A percentile compares a stretch with the other conserved stretches of the same genome.
Evolutionary conservation across 1,139 yeast genomes (phyloP).

Genomic region (Lodderomyces theae): DNA sequence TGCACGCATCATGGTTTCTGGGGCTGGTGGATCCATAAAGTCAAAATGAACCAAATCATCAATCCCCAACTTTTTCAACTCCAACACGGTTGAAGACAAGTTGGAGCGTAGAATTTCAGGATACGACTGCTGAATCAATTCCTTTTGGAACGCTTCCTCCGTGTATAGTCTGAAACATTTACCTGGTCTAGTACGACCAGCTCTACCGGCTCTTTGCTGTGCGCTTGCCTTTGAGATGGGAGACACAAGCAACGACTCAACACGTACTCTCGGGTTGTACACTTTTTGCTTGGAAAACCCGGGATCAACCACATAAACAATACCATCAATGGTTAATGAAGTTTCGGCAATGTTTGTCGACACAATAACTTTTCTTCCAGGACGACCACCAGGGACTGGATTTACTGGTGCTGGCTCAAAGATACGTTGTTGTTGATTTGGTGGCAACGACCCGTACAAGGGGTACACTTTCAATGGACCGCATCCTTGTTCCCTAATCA

Average conservation of each 20-base stretch:
- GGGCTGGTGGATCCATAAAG: conserved; percentile 99
- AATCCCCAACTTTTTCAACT: conserved; percentile 87
- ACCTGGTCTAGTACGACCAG: conserved; percentile 99
- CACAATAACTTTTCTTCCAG: conserved; percentile 89
- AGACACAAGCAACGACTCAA: conserved; percentile 88
- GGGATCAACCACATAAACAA: conserved; percentile 95
- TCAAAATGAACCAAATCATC: conserved; percentile 97
- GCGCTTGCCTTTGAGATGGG: conserved; percentile 98
- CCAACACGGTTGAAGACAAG: conserved; percentile 86
- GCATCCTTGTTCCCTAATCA: conserved; percentile 81
- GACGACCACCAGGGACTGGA: conserved; percentile 62
- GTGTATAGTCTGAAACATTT: conserved; percentile 95
- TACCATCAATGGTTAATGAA: conserved; percentile 95
- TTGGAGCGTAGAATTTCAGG: conserved; percentile 94
- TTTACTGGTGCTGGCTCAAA: conserved; percentile 85
- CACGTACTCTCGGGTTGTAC: conserved; percentile 93
- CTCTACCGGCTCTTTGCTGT: conserved; percentile 99
- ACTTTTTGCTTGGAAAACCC: conserved; percentile 97
- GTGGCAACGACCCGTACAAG: conserved; percentile 92
- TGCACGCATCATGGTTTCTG: conserved; percentile 99
- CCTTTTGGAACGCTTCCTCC: conserved; percentile 94
- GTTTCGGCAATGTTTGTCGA: conserved; percentile 99
- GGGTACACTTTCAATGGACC: conserved; percentile 92
- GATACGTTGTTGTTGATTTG: conserved; percentile 88
- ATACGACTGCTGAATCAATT: conserved; percentile 88